Percentiles rank a stretch among this genome's conserved stretches.
Evolutionary conservation across 768 basidiomycete species (phyloP).

Genomic region (Amanita subjunquillea): DNA sequence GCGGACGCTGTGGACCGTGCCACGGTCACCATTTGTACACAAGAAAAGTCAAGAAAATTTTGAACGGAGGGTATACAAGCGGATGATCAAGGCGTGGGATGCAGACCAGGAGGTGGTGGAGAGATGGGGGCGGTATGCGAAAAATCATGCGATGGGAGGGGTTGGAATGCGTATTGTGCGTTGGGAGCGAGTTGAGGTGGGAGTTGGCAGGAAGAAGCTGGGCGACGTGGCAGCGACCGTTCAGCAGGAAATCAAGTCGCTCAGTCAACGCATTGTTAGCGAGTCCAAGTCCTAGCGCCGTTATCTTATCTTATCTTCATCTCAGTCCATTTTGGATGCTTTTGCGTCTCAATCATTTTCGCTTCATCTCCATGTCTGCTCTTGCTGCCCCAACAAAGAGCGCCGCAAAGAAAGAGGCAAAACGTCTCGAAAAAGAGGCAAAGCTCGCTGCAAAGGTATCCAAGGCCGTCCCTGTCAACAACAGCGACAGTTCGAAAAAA

Average conservation of each 20-base stretch:
- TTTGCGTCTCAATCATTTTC: conserved; percentile 12
- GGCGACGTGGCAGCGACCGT: conserved; percentile 9
- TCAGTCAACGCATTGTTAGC: background rate
- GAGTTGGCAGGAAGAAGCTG: conserved; percentile 23
- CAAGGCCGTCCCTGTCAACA: conserved; percentile 18
- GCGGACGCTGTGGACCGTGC: conserved; percentile 79
- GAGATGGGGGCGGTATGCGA: conserved; percentile 72
- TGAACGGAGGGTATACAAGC: conserved; percentile 72
- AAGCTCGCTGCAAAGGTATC: conserved; percentile 65
- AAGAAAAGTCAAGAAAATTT: conserved; percentile 97
- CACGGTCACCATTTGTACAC: conserved; percentile 77
- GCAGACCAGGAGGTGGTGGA: conserved; percentile 70
- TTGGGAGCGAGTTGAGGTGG: conserved; percentile 62
- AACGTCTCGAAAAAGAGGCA: conserved; percentile 68
- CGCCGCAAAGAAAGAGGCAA: conserved; percentile 79
- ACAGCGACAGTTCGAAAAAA: conserved; percentile 51
- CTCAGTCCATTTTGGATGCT: conserved; percentile 8
- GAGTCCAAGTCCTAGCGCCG: too few relatives aligned
- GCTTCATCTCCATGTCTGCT: conserved; percentile 2
- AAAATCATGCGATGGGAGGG: conserved; percentile 67
- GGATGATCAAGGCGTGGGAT: conserved; percentile 87
- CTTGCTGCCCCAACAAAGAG: conserved; percentile 1
- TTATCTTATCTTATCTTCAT: conserved; percentile 6
- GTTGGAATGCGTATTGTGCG: conserved; percentile 78
- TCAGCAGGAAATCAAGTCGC: too few relatives aligned